A percentile compares a stretch with the other conserved stretches of the same genome.
These are phyloP conservation scores for Chlorella sorokiniana DNA, from an alignment of 139 green algal species.

Conservation along the genomic window DNA sequence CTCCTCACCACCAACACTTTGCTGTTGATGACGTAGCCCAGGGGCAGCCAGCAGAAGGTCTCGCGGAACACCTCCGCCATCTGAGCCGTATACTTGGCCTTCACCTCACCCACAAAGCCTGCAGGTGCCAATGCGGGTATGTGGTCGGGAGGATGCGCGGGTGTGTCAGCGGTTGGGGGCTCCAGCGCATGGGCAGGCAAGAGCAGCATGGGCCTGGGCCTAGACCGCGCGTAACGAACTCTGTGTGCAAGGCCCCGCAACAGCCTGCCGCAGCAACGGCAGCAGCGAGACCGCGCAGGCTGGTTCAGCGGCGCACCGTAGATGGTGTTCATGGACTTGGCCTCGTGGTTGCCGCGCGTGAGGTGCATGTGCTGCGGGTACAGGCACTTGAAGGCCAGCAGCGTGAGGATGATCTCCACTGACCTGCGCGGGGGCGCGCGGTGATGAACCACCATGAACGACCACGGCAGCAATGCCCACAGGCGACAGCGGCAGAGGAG, in stretches of 20 bases:
- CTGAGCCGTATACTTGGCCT: slow-evolving; percentile 77
- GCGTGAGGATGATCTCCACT: slow-evolving; percentile 92
- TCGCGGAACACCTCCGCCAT: slow-evolving; percentile 90
- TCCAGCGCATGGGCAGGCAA: too few relatives aligned
- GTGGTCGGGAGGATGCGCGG: too few relatives aligned
- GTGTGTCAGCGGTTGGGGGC: background rate
- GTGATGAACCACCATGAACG: too few relatives aligned
- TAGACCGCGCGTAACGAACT: too few relatives aligned
- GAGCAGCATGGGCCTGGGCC: too few relatives aligned
- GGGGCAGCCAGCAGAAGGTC: slow-evolving; percentile 89
- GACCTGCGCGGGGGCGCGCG: too few relatives aligned
- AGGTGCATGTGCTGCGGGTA: slow-evolving; percentile 84
- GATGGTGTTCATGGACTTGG: slow-evolving; percentile 94
- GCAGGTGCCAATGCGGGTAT: slow-evolving; percentile 60
- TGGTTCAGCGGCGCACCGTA: slow-evolving; percentile 70
- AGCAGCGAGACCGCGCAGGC: background rate
- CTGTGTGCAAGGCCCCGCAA: background rate
- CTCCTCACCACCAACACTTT: slow-evolving; percentile 94
- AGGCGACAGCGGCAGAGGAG: too few relatives aligned
- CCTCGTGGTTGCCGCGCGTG: slow-evolving; percentile 96
- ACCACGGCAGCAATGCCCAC: too few relatives aligned
- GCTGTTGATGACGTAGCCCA: slow-evolving; percentile 82
- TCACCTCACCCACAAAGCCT: slow-evolving; percentile 78
- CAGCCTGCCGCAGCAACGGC: background rate
- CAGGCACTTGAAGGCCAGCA: slow-evolving; percentile 91